Base-by-base conservation (phyloP, 495 filamentous ascomycete genomes). In the Cercophora scortea region DNA sequence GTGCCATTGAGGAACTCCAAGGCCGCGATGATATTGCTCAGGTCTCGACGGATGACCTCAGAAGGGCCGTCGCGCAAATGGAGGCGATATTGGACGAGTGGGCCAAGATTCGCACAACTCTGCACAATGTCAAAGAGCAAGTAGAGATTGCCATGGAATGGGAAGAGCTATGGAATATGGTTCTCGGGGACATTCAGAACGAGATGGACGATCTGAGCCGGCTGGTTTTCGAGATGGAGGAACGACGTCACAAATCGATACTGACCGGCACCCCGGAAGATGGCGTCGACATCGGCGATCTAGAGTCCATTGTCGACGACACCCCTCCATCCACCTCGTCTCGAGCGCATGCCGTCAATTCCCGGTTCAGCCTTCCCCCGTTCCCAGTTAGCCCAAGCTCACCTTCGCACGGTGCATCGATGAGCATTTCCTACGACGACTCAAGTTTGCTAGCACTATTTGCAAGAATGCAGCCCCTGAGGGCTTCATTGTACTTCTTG, bases 91-190 rank as follows among this genome's bases (percentile, higher is more conserved):
- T 94, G 51, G 73, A 75, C n/a, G 87, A 88, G 57, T 98, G 93
- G 93, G 72, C 80, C 4, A 81, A 85, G 55, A 87, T 96, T 52
- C 84, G 87, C 59, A 74, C 63, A 13, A 84, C 85, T 15, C 68
- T 98, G 39, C 84, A 82, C 56, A 82, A 71, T 34, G 83, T 95
- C 45, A 95, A 96, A 61, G 80, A 80, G 39, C 90, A 96, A 56
- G 92, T 97, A 6, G 93, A 96, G 67, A 77, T 95, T 46, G 93
- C 93, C 8, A 91, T 96, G 89, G 93, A 98, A 59, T 98, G 92
- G 92, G 90, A 95, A 65, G 93, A 97, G 71, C 75, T 98, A 17
- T 96, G 92, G 91, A 88, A 87, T 57, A 88, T 78, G 62, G 90
- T 97, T 16, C 72, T 98, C 15, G 91, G 92, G 36, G 92, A 97